Percentiles rank a stretch among this genome's conserved stretches.
Evolutionary conservation across 2,329 filamentous ascomycete species (phyloP).

Genomic region (Cadophora gregata): DNA sequence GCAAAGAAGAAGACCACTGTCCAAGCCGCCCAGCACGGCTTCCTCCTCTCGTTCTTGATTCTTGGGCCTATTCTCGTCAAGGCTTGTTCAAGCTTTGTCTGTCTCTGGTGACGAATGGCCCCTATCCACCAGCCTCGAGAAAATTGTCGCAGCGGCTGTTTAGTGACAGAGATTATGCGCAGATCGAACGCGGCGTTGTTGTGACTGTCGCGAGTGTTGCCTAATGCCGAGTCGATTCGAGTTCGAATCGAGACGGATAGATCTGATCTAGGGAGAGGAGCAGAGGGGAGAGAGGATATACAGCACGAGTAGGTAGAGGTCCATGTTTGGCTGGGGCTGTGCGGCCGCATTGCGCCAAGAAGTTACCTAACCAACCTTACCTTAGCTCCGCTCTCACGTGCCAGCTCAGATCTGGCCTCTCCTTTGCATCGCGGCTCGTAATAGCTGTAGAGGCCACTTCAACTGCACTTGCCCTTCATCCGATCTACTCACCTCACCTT

Average conservation of each 20-base stretch:
- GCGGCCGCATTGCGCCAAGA: not conserved
- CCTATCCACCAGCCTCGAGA: slow-evolving; percentile 14
- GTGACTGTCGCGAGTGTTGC: not conserved
- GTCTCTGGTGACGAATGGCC: not conserved
- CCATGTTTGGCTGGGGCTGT: not conserved
- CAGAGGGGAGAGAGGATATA: not conserved
- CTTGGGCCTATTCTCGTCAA: not conserved
- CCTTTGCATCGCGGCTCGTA: not conserved
- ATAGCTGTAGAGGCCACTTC: not conserved
- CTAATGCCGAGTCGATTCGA: not conserved
- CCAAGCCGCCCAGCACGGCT: slow-evolving; percentile 14
- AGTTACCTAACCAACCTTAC: no score
- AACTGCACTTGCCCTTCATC: not conserved
- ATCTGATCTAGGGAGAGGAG: not conserved
- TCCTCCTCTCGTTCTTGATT: slow-evolving; percentile 24
- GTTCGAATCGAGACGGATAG: not conserved
- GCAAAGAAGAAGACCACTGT: slow-evolving; percentile 31
- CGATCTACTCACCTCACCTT: not conserved
- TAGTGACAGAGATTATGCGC: not conserved
- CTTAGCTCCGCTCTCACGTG: slow-evolving; percentile 9
- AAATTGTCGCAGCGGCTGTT: not conserved
- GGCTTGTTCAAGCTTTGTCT: slow-evolving; percentile 18
- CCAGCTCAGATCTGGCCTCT: slow-evolving; percentile 9
- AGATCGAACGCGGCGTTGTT: not conserved
- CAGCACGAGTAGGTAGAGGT: no score